Conservation (phyloP, 352 stramenopile species). For the Globisporangium emineosum region DNA sequence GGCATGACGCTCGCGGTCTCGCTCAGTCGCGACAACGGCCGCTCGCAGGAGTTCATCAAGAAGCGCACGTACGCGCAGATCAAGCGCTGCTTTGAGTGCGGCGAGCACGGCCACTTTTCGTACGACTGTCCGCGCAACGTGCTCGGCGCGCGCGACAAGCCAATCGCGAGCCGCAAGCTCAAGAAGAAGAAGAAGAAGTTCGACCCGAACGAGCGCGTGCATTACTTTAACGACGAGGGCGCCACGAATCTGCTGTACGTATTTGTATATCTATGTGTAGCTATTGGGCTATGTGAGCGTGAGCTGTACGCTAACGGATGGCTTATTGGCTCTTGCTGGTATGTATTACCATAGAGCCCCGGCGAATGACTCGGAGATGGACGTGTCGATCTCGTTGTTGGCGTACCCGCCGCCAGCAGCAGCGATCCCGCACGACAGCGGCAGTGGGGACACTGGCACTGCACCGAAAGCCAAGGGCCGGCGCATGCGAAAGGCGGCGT, state of each 20-base stretch:
- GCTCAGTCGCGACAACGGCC: conserved; percentile 78
- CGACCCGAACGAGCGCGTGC: conserved; percentile 45
- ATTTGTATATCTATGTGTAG: neutral
- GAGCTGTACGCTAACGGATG: neutral
- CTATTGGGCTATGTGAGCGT: neutral
- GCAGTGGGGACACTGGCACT: neutral
- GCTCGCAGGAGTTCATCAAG: conserved; percentile 68
- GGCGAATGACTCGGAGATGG: conserved; percentile 37
- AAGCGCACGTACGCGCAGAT: conserved; percentile 73
- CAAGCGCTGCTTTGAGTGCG: conserved; percentile 84
- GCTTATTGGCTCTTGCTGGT: neutral
- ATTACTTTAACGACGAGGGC: conserved; percentile 73
- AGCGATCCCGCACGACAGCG: neutral
- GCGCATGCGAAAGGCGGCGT: conserved; percentile 34
- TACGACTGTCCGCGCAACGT: conserved; percentile 86
- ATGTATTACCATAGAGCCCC: conserved; percentile 37
- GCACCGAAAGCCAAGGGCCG: conserved; percentile 11
- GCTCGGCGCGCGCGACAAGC: conserved; percentile 64
- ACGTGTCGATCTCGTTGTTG: conserved; percentile 67
- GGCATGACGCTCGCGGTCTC: conserved; percentile 64
- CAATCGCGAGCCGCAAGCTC: conserved; percentile 35
- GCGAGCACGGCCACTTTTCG: conserved; percentile 68
- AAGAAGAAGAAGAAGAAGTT: conserved; percentile 71
- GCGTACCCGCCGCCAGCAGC: conserved; percentile 40
- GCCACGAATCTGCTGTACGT: conserved; percentile 66